These are phyloP conservation scores for Bacidia rubella DNA, from an alignment of 495 filamentous ascomycete genomes.

Conservation along the genomic window DNA sequence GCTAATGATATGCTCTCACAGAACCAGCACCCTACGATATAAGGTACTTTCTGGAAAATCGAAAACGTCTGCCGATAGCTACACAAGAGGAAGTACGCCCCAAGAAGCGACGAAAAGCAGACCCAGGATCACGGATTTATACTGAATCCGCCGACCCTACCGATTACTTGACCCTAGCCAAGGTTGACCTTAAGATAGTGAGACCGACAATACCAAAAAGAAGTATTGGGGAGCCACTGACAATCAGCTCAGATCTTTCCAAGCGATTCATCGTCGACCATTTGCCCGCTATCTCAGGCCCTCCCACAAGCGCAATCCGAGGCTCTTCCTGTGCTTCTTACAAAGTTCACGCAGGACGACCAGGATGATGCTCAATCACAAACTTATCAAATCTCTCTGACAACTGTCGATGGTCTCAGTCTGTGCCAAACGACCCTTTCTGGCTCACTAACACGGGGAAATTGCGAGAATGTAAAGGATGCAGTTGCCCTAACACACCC, in stretches of 20 bases:
- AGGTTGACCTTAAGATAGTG: constrained; percentile 12
- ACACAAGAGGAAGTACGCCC: not conserved
- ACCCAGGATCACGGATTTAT: too few species aligned
- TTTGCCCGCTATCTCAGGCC: not conserved
- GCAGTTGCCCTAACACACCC: constrained; percentile 5
- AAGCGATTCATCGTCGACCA: not conserved
- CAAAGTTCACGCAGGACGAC: constrained; percentile 5
- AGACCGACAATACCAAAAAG: not conserved
- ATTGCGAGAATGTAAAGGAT: constrained; percentile 2
- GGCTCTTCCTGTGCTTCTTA: constrained; percentile 8
- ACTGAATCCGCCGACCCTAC: too few species aligned
- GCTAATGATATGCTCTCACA: not conserved
- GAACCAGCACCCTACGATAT: not conserved
- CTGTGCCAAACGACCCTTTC: constrained; percentile 6
- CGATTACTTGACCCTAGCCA: constrained; percentile 11
- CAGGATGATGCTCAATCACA: not conserved
- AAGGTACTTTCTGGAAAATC: not conserved
- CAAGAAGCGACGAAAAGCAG: not conserved
- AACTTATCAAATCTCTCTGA: not conserved
- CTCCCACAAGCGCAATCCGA: too few species aligned
- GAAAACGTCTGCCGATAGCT: not conserved
- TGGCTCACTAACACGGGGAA: not conserved
- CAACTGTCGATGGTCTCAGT: not conserved
- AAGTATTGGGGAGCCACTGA: not conserved
- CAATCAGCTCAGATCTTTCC: not conserved